Evolutionary conservation across 441 rosid species (phyloP).

Genomic region (Pelargonium fulgidum): DNA sequence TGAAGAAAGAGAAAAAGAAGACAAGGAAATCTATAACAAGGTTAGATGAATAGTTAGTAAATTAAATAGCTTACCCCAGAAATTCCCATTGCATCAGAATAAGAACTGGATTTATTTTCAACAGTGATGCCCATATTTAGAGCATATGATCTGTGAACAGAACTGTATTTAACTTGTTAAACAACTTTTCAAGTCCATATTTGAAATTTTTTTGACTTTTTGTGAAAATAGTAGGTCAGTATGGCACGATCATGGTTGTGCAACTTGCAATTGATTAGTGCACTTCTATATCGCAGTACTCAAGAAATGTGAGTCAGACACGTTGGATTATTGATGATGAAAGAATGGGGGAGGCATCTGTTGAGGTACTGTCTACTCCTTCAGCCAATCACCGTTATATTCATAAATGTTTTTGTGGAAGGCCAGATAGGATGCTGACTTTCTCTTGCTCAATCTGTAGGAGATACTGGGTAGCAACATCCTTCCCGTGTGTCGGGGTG

Average conservation of each 20-base stretch:
- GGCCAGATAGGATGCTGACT: slow-evolving; percentile 15
- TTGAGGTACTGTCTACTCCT: slow-evolving; percentile 51
- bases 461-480: slow-evolving; percentile 76
- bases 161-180: not conserved
- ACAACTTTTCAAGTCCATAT: not conserved
- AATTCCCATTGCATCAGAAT: no score
- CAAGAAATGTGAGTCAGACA: slow-evolving; percentile 92
- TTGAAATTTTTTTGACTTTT: no score
- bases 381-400: slow-evolving; percentile 9
- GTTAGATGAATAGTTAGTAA: no score
- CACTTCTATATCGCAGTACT: slow-evolving; percentile 45
- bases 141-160: not conserved
- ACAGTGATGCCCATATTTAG: not conserved
- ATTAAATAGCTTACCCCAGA: no score
- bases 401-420: not conserved
- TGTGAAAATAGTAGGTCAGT: no score
- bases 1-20: no score
- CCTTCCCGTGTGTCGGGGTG: slow-evolving; percentile 71
- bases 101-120: no score
- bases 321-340: slow-evolving; percentile 96
- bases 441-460: slow-evolving; percentile 28
- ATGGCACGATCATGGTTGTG: slow-evolving; percentile 4
- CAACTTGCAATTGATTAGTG: slow-evolving; percentile 12
- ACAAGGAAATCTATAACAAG: no score
- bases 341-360: slow-evolving; percentile 93